Evolutionary conservation across 1,284 basidiomycete species (phyloP), one percentile per base, ranked within the genome.

Genomic region (Leccinum angustisporum): DNA sequence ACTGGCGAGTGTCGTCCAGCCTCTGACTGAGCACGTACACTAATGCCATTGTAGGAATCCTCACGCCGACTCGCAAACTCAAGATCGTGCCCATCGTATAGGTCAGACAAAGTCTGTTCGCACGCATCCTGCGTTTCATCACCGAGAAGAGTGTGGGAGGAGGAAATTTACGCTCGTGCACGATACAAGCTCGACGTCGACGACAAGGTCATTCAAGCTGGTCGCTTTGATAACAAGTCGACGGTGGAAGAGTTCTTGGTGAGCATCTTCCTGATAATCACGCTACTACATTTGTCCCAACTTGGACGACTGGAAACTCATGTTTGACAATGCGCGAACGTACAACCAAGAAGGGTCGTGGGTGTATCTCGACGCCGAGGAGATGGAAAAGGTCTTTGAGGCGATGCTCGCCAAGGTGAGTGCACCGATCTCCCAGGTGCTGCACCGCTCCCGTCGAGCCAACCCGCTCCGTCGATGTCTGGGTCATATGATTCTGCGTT

Each of bases 1-100:
- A 94, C 74, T 94, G 92, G 89, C 86, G 62, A 70, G 79, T 72
- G 5, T 46, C 50, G 3, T 3, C 5, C 3, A 52, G 16, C 6
- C 25, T 30, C 34, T 27, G 31, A 50, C 36, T 11, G 10, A 40
- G 21, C 6, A 7, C 51, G 7, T 55, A 27, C 11, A 57, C 16
- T 63, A 36, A 64, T 18, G 13, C 25, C 25, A 54, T 16, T 11
- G 36, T 72, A 88, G 88, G 95, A 98, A 98, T 79, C 95, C 95
- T 61, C 95, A 97, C 71, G 94, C 94, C 54, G 97, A 99, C 87
- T 80, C 99, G 68, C 97, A 99, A 79, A 97, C 97, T 25, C 97
- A 98, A 81, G 97, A 99, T 85, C 94, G 94, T 83, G 95, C 95
- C 11, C 97, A 99, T 83, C 96, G 97, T 86, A 99, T 99, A 72